Evolutionary conservation across 1,284 basidiomycete genomes (phyloP).

Genomic region (Ustilago shanxiensis): DNA sequence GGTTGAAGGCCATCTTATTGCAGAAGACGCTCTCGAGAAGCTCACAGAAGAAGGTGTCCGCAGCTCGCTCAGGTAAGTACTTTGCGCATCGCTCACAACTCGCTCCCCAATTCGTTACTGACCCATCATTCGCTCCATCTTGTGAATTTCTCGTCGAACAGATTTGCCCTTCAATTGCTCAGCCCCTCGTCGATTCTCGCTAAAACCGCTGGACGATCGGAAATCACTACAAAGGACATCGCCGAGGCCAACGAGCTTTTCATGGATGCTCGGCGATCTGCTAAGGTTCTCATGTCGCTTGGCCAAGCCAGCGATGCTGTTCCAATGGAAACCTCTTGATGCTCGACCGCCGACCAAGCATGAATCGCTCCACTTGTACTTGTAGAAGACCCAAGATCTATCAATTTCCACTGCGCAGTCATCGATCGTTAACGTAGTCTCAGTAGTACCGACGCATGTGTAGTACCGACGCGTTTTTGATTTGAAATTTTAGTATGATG

Average conservation of each 20-base stretch:
- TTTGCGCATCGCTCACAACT: background rate
- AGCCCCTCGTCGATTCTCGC: constrained; percentile 93
- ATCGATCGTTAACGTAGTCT: constrained; percentile 2
- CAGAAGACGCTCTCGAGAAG: constrained; percentile 82
- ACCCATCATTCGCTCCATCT: background rate
- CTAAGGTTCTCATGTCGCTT: constrained; percentile 39
- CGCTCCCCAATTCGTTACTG: background rate
- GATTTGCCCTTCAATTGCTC: constrained; percentile 91
- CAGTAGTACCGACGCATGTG: background rate
- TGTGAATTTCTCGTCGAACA: constrained; percentile 65
- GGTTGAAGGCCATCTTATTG: constrained; percentile 85
- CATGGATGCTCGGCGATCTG: constrained; percentile 82
- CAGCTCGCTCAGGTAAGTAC: constrained; percentile 81
- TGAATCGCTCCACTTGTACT: constrained; percentile 29
- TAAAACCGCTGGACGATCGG: constrained; percentile 79
- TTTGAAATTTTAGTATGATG: constrained; percentile 1
- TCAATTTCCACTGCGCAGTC: background rate
- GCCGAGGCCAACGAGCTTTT: constrained; percentile 87
- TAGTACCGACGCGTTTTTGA: background rate
- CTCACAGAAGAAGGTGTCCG: constrained; percentile 86
- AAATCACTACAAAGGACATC: constrained; percentile 88
- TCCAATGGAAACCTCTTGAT: constrained; percentile 53
- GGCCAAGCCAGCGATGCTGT: constrained; percentile 23
- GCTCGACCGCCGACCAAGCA: background rate
- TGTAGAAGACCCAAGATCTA: constrained; percentile 19